Conservation (phyloP, 805 yeast species). For the Suhomyces kilbournensis region DNA sequence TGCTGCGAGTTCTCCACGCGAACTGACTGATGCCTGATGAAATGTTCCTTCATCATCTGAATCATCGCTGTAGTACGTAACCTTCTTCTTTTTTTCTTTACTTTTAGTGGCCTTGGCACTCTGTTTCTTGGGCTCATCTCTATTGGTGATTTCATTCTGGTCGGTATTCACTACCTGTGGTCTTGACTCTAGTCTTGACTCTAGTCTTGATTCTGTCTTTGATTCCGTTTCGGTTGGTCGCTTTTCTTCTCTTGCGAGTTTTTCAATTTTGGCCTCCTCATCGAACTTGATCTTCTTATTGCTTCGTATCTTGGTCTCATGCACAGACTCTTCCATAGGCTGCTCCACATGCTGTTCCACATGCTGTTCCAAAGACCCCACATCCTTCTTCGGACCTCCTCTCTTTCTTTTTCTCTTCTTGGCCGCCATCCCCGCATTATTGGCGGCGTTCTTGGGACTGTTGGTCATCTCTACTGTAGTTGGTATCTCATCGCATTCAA, state of each 20-base stretch:
- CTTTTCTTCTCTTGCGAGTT: background rate
- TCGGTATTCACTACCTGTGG: background rate
- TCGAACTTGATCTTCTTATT: constrained; percentile 15
- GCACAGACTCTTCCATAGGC: background rate
- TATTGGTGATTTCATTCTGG: background rate
- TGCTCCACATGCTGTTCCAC: background rate
- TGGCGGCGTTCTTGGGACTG: background rate
- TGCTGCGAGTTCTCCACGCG: constrained; percentile 30
- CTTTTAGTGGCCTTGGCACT: background rate
- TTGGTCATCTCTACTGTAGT: constrained; percentile 1
- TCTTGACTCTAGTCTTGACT: background rate
- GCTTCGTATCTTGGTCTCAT: constrained; percentile 6
- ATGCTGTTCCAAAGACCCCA: background rate
- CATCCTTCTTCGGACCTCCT: constrained; percentile 17
- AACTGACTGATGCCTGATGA: constrained; percentile 4
- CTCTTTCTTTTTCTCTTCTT: constrained; percentile 28
- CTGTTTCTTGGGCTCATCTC: background rate
- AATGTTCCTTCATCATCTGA: constrained; percentile 14
- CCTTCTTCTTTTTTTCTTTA: background rate
- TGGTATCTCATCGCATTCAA: background rate
- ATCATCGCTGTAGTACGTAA: constrained; percentile 4
- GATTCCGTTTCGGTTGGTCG: background rate
- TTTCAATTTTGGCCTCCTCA: constrained; percentile 5
- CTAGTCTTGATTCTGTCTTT: background rate
- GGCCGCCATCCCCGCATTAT: background rate